A percentile compares a stretch with the other conserved stretches of the same genome.
phyloP scores from a whole-genome alignment of 305 asterid genomes.

The Plantago lanceolata region DNA sequence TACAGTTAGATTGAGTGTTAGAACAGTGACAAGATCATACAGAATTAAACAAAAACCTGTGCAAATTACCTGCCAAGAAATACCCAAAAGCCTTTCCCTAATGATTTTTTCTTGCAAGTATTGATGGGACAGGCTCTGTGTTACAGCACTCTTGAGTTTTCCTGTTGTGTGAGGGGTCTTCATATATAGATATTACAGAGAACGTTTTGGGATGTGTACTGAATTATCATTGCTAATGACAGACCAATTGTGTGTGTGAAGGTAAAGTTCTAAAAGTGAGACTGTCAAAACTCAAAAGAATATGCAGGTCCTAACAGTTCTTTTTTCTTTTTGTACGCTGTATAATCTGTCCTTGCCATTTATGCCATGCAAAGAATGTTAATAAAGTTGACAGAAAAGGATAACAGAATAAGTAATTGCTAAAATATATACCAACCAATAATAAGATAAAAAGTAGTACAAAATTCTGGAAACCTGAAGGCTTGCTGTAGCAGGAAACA shows the following conservation, averaged over 20 bases:
- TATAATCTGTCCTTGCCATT: not conserved
- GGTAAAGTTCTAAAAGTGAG: not conserved
- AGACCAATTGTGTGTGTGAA: not conserved
- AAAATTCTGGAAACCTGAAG: too few species aligned
- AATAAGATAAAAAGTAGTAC: too few species aligned
- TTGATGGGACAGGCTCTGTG: not conserved
- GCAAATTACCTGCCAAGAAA: not conserved
- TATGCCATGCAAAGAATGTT: not conserved
- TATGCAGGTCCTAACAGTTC: not conserved
- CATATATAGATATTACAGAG: too few species aligned
- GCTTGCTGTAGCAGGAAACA: too few species aligned
- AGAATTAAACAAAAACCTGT: not conserved
- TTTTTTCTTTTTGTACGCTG: not conserved
- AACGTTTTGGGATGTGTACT: not conserved
- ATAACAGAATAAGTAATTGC: too few species aligned
- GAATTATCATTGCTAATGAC: not conserved
- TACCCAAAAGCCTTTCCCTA: not conserved
- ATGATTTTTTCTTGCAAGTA: not conserved
- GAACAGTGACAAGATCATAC: not conserved
- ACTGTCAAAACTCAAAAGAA: not conserved
- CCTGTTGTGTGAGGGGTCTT: too few species aligned
- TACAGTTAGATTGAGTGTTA: not conserved
- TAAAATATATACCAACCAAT: too few species aligned
- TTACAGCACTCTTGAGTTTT: not conserved
- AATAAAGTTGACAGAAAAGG: not conserved